A percentile compares a stretch with the other conserved stretches of the same genome.
Evolutionary conservation across 495 filamentous ascomycete genomes (phyloP).

Genomic region (Aspergillus affinis): DNA sequence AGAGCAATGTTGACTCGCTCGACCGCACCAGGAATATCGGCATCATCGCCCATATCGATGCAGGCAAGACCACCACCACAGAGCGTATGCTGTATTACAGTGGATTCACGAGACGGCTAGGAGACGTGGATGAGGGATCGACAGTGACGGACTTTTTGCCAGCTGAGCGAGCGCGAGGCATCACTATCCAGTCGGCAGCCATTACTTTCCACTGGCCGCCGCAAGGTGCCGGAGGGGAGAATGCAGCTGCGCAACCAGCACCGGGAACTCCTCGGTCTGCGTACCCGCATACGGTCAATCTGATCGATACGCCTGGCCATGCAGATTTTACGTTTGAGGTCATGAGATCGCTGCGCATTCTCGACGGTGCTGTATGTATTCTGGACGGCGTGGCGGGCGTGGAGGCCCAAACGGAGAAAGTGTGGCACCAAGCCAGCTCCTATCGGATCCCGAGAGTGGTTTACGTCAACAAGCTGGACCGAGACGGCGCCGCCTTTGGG

Average conservation of each 20-base stretch:
- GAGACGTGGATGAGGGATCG: constrained; percentile 96
- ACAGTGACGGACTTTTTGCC: constrained; percentile 98
- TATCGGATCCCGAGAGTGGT: constrained; percentile 85
- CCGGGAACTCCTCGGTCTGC: constrained; percentile 32
- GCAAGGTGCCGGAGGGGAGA: constrained; percentile 25
- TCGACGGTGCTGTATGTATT: constrained; percentile 95
- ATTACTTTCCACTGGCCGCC: constrained; percentile 92
- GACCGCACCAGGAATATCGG: constrained; percentile 87
- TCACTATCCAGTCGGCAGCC: constrained; percentile 97
- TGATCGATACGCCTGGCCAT: constrained; percentile 97
- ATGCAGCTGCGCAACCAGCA: constrained; percentile 13
- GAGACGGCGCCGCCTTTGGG: constrained; percentile 88
- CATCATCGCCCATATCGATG: constrained; percentile 99
- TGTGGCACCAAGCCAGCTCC: constrained; percentile 86
- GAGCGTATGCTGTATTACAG: constrained; percentile 99
- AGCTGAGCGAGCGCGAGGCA: constrained; percentile 87
- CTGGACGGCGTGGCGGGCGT: constrained; percentile 96
- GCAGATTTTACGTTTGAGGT: constrained; percentile 99
- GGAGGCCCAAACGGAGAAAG: constrained; percentile 96
- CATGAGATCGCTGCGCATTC: constrained; percentile 83
- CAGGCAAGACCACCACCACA: constrained; percentile 98
- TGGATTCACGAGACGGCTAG: constrained; percentile 81
- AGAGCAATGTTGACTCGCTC: constrained; percentile 36
- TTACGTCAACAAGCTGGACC: constrained; percentile 95
- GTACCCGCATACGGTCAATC: constrained; percentile 72